Conservation (phyloP, 2,329 filamentous ascomycete species). For the Hymenoscyphus infarciens region DNA sequence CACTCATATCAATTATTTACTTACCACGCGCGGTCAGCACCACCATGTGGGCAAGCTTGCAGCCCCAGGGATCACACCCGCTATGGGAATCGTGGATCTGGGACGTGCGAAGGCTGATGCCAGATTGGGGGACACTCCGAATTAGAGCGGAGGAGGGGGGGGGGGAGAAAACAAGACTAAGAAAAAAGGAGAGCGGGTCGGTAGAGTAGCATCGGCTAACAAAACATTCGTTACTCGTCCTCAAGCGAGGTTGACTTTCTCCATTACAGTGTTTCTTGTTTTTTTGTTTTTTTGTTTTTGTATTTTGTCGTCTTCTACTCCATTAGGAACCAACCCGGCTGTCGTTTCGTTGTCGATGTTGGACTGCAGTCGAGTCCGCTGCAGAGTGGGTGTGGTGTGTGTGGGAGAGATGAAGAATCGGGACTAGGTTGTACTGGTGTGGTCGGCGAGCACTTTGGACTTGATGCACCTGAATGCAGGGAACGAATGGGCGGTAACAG, state of each 20-base stretch:
- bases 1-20: not conserved
- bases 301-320: not conserved
- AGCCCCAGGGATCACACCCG: conserved; percentile 2
- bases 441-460: not conserved
- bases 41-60: conserved; percentile 3
- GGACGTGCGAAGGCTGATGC: conserved; percentile 4
- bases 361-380: conserved; percentile 2
- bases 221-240: too few relatives aligned
- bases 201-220: not conserved
- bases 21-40: conserved; percentile 4
- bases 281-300: too few relatives aligned
- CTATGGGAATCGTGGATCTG: conserved; percentile 3
- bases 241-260: not conserved
- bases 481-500: conserved; percentile 4
- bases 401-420: not conserved
- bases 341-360: not conserved
- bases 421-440: not conserved
- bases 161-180: not conserved
- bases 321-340: not conserved
- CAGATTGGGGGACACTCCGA: not conserved
- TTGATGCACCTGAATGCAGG: conserved; percentile 4
- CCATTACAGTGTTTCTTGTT: not conserved
- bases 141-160: not conserved
- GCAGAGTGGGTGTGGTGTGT: not conserved
- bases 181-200: not conserved